These are phyloP conservation scores for Salvia sclarea DNA, from an alignment of 305 asterid species.

Conservation along the genomic window DNA sequence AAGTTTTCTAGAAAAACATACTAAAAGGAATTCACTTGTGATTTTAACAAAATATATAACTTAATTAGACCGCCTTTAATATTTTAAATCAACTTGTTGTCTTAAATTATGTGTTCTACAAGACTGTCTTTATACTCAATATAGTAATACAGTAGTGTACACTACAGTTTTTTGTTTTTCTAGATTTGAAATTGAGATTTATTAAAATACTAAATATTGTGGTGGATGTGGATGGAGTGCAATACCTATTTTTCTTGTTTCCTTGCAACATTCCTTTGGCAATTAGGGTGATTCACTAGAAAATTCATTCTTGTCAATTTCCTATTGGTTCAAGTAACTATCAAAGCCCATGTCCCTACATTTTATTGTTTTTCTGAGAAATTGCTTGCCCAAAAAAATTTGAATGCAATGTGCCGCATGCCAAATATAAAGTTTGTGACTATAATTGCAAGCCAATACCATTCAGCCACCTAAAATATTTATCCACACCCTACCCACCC, in stretches of 20 bases:
- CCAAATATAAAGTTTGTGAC: constrained; percentile 22
- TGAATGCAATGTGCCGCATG: constrained; percentile 26
- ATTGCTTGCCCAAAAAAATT: constrained; percentile 12
- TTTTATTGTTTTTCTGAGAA: neutral
- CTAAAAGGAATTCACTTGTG: no score
- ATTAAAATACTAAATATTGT: neutral
- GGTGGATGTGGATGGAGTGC: constrained; percentile 23
- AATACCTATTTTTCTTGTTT: constrained; percentile 18
- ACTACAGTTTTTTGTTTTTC: neutral
- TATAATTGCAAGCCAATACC: constrained; percentile 15
- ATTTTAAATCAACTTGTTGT: neutral
- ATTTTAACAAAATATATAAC: neutral
- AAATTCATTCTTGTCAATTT: constrained; percentile 21
- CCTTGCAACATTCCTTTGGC: constrained; percentile 25
- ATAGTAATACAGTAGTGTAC: no score
- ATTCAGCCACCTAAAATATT: constrained; percentile 27
- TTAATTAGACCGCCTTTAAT: neutral
- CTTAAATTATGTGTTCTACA: neutral
- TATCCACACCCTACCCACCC: constrained; percentile 16
- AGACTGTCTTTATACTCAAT: neutral
- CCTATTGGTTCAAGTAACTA: constrained; percentile 31
- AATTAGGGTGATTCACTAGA: constrained; percentile 29
- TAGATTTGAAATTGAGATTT: neutral
- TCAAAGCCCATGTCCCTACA: constrained; percentile 16
- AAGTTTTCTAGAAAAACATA: neutral